Evolutionary conservation across 345 rosid species (phyloP), one percentile per base, ranked within the genome.

Genomic region (Hypericum perforatum): DNA sequence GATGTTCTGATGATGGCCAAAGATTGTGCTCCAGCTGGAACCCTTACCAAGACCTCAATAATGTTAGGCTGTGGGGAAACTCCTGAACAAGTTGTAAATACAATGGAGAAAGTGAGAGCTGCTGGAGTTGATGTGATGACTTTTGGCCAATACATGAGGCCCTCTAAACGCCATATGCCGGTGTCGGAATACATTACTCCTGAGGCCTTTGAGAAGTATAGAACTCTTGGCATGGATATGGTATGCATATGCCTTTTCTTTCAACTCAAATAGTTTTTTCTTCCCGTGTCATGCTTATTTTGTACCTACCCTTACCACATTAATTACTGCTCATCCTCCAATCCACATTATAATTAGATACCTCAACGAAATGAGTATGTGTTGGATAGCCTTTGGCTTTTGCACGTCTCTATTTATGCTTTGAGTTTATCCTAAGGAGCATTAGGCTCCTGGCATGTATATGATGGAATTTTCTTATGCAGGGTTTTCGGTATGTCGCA

Each of bases 41-140:
- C 94, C 16, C 81, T 89, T 37, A 84, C 97, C 39, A 94, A 94
- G 79, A 89, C 97, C 32, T 94, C 99, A 0, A 65, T 94, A 60
- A 94, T 94, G 99, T 70, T 94, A 50, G 97, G 99, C 40, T 94
- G 99, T 59, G 99, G 97, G 16, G 97, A 94, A 70, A 89, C 95
- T 9, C 95, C 97, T 56, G 94, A 77, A 45, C 99, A 94, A 67
- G 89, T 94, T 59, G 64, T 86, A 49, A 79, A 70, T 51, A 85
- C 97, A 6, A 94, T 89, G 97, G 91, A 89, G 76, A 89, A 80
- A 65, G 99, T 94, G 54, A 80, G 89, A 74, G 91, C 78, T 14
- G 95, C 95, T n/a, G 95, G 94, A 60, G 87, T 89, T 57, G 97
- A 94, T 53, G 99, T 94, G n/a, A 94, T 94, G 79, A 94, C 99